These are phyloP conservation scores for Verruconis gallopava DNA, from an alignment of 2,329 filamentous ascomycete species.

Conservation along the genomic window DNA sequence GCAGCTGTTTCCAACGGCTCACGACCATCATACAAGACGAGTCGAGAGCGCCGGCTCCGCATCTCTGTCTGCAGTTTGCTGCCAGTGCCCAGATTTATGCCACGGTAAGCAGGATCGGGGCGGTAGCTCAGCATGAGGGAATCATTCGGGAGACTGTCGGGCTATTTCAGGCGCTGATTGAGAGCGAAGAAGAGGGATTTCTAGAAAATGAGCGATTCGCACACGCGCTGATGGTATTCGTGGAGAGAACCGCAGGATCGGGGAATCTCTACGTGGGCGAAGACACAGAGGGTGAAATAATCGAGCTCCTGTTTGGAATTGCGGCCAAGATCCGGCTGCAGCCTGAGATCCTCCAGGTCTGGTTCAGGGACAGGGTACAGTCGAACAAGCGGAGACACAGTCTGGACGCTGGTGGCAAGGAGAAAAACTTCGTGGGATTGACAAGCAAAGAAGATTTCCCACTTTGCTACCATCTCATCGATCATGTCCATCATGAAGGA, in stretches of 20 bases:
- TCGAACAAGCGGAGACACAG: neutral
- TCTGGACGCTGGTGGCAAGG: neutral
- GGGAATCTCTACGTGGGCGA: conserved; percentile 60
- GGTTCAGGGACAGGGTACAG: conserved; percentile 50
- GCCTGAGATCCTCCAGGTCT: conserved; percentile 73
- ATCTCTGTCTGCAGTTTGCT: conserved; percentile 82
- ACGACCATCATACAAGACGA: conserved; percentile 72
- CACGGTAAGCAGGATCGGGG: conserved; percentile 77
- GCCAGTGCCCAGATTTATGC: conserved; percentile 80
- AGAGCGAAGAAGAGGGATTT: conserved; percentile 93
- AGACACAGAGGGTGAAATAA: conserved; percentile 76
- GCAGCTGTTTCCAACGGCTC: conserved; percentile 41
- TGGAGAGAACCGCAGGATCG: conserved; percentile 63
- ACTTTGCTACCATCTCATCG: conserved; percentile 86
- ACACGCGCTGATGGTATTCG: conserved; percentile 71
- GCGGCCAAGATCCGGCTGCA: conserved; percentile 90
- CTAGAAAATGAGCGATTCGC: conserved; percentile 79
- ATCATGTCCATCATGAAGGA: conserved; percentile 93
- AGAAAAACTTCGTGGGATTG: conserved; percentile 58
- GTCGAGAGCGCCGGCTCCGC: conserved; percentile 72
- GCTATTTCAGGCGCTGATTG: conserved; percentile 83
- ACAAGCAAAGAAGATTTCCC: conserved; percentile 88
- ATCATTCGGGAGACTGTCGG: conserved; percentile 75
- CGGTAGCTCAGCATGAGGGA: conserved; percentile 70
- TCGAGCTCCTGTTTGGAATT: conserved; percentile 90